Conservation (phyloP, 306 rosid species). For the Boehmeria nivea region DNA sequence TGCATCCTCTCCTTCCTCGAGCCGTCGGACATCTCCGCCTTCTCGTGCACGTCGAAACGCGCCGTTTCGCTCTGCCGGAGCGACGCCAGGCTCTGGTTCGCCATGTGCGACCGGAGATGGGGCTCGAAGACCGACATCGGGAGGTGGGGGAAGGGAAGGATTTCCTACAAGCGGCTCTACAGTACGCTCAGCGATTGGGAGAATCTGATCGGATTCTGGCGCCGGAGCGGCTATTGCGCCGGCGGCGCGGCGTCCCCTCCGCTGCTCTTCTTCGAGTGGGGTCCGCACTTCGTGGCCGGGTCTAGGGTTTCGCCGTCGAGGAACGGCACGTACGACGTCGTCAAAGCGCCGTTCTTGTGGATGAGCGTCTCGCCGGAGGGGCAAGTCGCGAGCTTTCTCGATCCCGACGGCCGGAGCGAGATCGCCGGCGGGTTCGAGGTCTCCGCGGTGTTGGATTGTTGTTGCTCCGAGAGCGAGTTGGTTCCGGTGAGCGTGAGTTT, state of each 20-base stretch:
- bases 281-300: slow-evolving; percentile 47
- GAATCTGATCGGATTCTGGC: slow-evolving; percentile 85
- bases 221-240: slow-evolving; percentile 54
- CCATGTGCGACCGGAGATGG: slow-evolving; percentile 79
- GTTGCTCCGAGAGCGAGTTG: slow-evolving; percentile 29
- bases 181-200: slow-evolving; percentile 65
- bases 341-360: slow-evolving; percentile 59
- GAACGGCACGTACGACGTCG: slow-evolving; percentile 44
- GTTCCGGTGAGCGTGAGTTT: slow-evolving; percentile 57
- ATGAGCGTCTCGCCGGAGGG: slow-evolving; percentile 65
- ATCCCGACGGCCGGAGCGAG: slow-evolving; percentile 53
- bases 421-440: slow-evolving; percentile 14
- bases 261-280: slow-evolving; percentile 86
- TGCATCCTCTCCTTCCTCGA: slow-evolving; percentile 77
- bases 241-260: slow-evolving; percentile 41
- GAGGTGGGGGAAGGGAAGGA: slow-evolving; percentile 57
- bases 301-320: slow-evolving; percentile 68
- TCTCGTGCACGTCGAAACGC: slow-evolving; percentile 78
- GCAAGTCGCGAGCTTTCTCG: slow-evolving; percentile 42
- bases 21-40: slow-evolving; percentile 52
- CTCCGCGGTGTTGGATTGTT: slow-evolving; percentile 18
- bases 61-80: slow-evolving; percentile 45
- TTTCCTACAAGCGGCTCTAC: slow-evolving; percentile 51
- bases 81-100: slow-evolving; percentile 74
- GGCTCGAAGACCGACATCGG: slow-evolving; percentile 66